Base-by-base conservation (phyloP, 2,329 filamentous ascomycete species). In the Cladosporium sphaerospermum region DNA sequence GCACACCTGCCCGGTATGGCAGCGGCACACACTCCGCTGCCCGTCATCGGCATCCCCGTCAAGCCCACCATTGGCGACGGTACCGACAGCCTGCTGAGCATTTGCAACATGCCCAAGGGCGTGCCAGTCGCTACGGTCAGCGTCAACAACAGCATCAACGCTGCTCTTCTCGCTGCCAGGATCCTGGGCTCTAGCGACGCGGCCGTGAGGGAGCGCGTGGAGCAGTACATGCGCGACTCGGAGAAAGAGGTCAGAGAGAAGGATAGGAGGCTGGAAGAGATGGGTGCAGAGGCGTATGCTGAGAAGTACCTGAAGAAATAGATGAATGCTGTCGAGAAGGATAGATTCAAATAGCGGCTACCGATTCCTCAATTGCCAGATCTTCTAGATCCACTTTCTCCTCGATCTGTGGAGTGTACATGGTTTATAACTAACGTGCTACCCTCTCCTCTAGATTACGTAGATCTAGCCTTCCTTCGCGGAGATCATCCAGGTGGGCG, bases 161-260 rank as follows among this genome's bases (percentile, higher is more conserved):
- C 74, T 19, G 76, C 75, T 42, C 59, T 78, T 53, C 57, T 75
- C 33, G 75, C 75, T 4, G 71, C 72, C 14, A 61, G 74, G 42
- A 72, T 75, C 18, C 46, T 76, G 40, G 72, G 71, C 2, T 64
- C 64, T 19, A 75, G 72, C 36, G 78, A 85, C 54, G 70, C 72
- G 11, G 74, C 71, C n/a, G 74, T 86, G n/a, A 70, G 75, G 46
- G 70, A 78, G 54, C 75, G 77, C 60, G 75, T 88, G 73, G 76
- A 75, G 57, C 70, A 75, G 14, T 89, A 87, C 65, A 80, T 83
- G 67, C 70, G 75, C 47, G 75, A 79, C 7, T 84, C 86, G 73
- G 79, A 80, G 65, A 72, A 75, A 53, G 82, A 85, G 62, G 86
- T 89, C 2, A 68, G 80, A 57, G 75, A 70, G 23, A 88, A 88